Evolutionary conservation across 2,329 filamentous ascomycete genomes (phyloP).

Genomic region (Calonectria pauciramosa): DNA sequence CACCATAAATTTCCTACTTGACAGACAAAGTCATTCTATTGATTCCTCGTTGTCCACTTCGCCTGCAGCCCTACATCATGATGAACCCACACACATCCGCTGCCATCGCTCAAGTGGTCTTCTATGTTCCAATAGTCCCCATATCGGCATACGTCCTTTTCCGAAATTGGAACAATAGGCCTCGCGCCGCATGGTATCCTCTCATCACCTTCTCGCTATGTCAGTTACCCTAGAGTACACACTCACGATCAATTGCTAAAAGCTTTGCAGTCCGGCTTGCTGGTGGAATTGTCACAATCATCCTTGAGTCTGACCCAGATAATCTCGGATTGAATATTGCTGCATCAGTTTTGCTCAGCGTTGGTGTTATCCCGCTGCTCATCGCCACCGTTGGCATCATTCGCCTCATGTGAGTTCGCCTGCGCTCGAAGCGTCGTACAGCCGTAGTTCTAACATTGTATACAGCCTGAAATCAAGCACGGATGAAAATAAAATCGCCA

Average conservation of each 20-base stretch:
- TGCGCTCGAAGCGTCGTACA: background rate
- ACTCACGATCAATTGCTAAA: background rate
- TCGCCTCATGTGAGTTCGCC: background rate
- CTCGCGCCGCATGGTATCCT: slow-evolving; percentile 34
- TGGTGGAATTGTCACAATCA: background rate
- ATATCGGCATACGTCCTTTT: slow-evolving; percentile 26
- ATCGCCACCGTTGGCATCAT: background rate
- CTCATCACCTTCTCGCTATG: slow-evolving; percentile 20
- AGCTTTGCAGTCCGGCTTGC: background rate
- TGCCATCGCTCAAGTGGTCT: slow-evolving; percentile 37
- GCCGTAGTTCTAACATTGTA: background rate
- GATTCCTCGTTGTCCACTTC: too few relatives aligned
- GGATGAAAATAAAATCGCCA: background rate
- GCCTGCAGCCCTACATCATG: background rate
- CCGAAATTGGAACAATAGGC: slow-evolving; percentile 37
- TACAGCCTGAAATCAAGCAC: background rate
- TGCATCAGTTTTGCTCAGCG: background rate
- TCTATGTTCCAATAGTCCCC: slow-evolving; percentile 33
- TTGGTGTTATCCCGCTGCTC: background rate
- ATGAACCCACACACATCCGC: slow-evolving; percentile 27
- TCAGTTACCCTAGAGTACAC: background rate
- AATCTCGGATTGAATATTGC: background rate
- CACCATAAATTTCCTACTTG: too few relatives aligned
- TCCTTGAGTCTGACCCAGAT: background rate
- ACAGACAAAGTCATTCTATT: too few relatives aligned